phyloP scores from a whole-genome alignment of 2,329 filamentous ascomycete species.

The Blastomyces parvus region DNA sequence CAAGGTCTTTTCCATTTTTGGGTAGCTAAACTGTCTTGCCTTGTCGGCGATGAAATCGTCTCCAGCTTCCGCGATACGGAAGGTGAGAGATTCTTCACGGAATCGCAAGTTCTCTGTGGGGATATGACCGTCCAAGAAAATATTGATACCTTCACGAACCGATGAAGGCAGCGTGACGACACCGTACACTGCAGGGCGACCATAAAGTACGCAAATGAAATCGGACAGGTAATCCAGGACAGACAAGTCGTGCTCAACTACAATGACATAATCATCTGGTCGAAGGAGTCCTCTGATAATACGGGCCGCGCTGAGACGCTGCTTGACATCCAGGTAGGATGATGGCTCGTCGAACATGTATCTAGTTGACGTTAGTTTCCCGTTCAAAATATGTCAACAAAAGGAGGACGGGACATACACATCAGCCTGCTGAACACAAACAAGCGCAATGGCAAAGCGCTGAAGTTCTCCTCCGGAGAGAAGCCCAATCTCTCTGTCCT shows the following conservation, averaged over 20 bases:
- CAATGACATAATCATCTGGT: constrained; percentile 90
- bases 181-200: constrained; percentile 89
- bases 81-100: constrained; percentile 91
- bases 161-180: constrained; percentile 93
- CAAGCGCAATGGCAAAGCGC: constrained; percentile 91
- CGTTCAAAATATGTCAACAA: not conserved
- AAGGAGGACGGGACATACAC: constrained; percentile 46
- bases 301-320: constrained; percentile 83
- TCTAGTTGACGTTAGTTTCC: constrained; percentile 24
- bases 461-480: constrained; percentile 97
- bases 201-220: constrained; percentile 96
- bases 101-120: constrained; percentile 98
- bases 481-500: constrained; percentile 79
- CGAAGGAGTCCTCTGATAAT: constrained; percentile 86
- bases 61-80: constrained; percentile 80
- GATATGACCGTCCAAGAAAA: constrained; percentile 96
- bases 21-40: constrained; percentile 76
- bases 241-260: constrained; percentile 98
- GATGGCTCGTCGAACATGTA: constrained; percentile 99
- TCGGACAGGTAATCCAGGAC: constrained; percentile 98
- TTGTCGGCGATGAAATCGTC: constrained; percentile 84
- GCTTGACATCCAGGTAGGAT: constrained; percentile 98
- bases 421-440: constrained; percentile 91
- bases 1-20: constrained; percentile 83
- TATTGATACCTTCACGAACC: constrained; percentile 97